Base-by-base conservation (phyloP, 345 rosid species). In the Arabis alpina region DNA sequence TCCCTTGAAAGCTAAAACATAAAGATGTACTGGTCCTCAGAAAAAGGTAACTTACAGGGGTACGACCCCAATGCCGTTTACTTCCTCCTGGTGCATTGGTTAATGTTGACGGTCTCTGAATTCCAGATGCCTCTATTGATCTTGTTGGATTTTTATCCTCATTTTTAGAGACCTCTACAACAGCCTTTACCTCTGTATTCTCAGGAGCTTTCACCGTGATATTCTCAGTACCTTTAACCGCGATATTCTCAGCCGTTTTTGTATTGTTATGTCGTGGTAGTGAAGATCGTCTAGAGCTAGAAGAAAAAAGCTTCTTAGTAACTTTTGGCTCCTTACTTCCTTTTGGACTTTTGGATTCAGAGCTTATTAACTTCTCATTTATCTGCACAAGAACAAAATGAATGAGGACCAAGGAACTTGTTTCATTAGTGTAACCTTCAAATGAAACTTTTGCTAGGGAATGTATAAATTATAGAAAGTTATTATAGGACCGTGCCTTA, bases 31-130 rank as follows among this genome's bases (percentile, higher is more conserved):
- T 13, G 9, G 2, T 12, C 51, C 10, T 9, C 13, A 8, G 47
- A 37, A 45, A 28, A 59, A 30, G 39, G 8, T 52, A 71, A 88
- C 98, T 85, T 84, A 91, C 98, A 72, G 92, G 61, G 41, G 89
- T 73, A 74, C 89, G 88, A 45, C 91, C 88, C 96, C 89, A 85
- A 32, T 10, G 76, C 74, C 75, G 82, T 64, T 30, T 63, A 19
- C 79, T 60, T 50, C 54, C 76, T 28, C 61, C 80, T 44, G 80
- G 78, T 73, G 85, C 82, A 68, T 65, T 71, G 47, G 83, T 56
- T 74, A 77, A 48, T 60, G 75, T 76, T 1, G 81, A 41, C 44
- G 86, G 69, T 71, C 81, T 86, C 66, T 77, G 54, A 60, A 77
- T 66, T 72, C 51, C 36, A 64, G 80, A 64, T 41, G 57, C 16